Conservation (phyloP, 768 basidiomycete genomes). For the Cyathus striatus region DNA sequence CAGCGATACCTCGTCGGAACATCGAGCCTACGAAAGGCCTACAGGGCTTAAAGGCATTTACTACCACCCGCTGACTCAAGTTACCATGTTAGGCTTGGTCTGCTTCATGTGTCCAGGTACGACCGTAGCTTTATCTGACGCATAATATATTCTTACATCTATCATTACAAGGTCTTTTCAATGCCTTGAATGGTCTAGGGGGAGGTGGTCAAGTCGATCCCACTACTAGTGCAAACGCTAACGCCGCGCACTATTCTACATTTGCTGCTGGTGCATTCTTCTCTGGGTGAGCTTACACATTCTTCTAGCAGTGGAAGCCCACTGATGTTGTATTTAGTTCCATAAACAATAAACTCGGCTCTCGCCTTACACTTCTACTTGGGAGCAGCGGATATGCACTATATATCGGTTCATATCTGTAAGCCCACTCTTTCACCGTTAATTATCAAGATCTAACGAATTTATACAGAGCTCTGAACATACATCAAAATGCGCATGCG, state of each 20-base stretch:
- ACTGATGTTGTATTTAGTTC: conserved; percentile 38
- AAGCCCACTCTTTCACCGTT: conserved; percentile 23
- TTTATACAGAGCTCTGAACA: conserved; percentile 55
- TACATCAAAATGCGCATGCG: conserved; percentile 54
- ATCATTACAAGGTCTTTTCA: conserved; percentile 58
- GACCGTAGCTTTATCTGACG: conserved; percentile 9
- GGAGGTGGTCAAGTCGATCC: conserved; percentile 71
- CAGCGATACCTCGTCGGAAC: conserved; percentile 12
- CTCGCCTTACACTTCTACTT: conserved; percentile 63
- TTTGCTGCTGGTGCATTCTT: conserved; percentile 40
- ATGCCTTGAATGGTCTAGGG: conserved; percentile 75
- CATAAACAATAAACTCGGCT: conserved; percentile 75
- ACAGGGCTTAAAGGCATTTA: conserved; percentile 52
- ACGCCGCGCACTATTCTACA: conserved; percentile 59
- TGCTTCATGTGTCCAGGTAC: conserved; percentile 60
- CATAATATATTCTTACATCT: not conserved
- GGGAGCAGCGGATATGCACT: conserved; percentile 75
- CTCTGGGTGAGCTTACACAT: conserved; percentile 50
- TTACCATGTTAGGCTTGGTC: conserved; percentile 62
- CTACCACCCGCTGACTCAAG: conserved; percentile 52
- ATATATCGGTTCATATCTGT: conserved; percentile 74
- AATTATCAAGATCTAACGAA: too few species aligned
- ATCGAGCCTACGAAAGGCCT: conserved; percentile 36
- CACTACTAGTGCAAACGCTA: conserved; percentile 65
- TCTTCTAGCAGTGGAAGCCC: conserved; percentile 10